These are phyloP conservation scores for Naumovozyma castellii DNA, from an alignment of 805 yeast genomes.

Conservation along the genomic window DNA sequence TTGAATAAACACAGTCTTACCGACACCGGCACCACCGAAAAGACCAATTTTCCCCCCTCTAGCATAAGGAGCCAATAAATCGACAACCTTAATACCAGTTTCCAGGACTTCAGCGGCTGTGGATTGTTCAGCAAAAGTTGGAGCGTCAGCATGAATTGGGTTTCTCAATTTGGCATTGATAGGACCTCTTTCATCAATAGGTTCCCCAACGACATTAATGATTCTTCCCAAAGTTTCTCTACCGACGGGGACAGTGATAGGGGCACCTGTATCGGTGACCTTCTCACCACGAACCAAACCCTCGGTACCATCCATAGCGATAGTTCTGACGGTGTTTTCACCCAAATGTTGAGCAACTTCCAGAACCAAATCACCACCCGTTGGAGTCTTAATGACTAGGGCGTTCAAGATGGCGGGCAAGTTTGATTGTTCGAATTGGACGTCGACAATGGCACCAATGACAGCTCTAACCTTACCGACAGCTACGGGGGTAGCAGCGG, in stretches of 20 bases:
- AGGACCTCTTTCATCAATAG: slow-evolving; percentile 99
- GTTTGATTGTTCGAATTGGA: slow-evolving; percentile 95
- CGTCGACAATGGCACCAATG: slow-evolving; percentile 99
- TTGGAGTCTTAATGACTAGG: slow-evolving; percentile 71
- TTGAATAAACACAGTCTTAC: slow-evolving; percentile 99
- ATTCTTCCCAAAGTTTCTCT: slow-evolving; percentile 98
- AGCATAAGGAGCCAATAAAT: slow-evolving; percentile 97
- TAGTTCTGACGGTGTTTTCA: slow-evolving; percentile 99
- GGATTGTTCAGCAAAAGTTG: slow-evolving; percentile 91
- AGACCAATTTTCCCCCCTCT: slow-evolving; percentile 99
- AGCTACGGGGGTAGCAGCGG: slow-evolving; percentile 49
- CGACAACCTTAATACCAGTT: slow-evolving; percentile 99
- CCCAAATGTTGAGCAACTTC: slow-evolving; percentile 99
- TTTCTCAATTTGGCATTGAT: slow-evolving; percentile 83
- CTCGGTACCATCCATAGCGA: slow-evolving; percentile 99
- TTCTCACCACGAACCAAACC: slow-evolving; percentile 97
- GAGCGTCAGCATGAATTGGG: slow-evolving; percentile 99
- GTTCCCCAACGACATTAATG: slow-evolving; percentile 97
- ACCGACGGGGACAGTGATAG: slow-evolving; percentile 98
- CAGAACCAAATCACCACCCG: slow-evolving; percentile 78
- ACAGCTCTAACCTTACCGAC: slow-evolving; percentile 92
- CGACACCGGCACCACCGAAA: slow-evolving; percentile 99
- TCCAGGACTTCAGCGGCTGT: slow-evolving; percentile 96
- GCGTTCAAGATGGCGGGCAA: slow-evolving; percentile 97
- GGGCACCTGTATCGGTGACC: slow-evolving; percentile 93